A percentile compares a stretch with the other conserved stretches of the same genome.
Evolutionary conservation across 495 filamentous ascomycete genomes (phyloP).

Genomic region (Trichoderma reesei): DNA sequence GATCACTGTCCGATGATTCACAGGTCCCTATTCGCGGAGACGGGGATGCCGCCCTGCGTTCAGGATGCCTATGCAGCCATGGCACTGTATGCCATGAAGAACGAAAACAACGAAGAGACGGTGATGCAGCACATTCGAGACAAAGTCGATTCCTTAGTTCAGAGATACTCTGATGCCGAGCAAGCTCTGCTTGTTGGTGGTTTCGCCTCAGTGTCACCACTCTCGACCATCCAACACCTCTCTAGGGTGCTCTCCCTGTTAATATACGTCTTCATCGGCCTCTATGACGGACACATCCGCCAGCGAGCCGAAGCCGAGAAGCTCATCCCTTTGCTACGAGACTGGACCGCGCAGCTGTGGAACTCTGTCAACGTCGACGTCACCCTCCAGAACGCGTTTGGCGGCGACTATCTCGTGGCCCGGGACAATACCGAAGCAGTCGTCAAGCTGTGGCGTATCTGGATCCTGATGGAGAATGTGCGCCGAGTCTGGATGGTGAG

Average conservation of each 20-base stretch:
- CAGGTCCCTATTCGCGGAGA: constrained; percentile 20
- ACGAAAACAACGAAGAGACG: constrained; percentile 13
- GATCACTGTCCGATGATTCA: constrained; percentile 29
- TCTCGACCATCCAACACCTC: constrained; percentile 22
- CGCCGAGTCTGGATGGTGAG: constrained; percentile 19
- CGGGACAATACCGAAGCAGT: constrained; percentile 18
- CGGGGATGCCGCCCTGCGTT: constrained; percentile 22
- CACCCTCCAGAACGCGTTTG: constrained; percentile 8
- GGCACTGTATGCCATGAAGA: constrained; percentile 12
- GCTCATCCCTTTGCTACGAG: constrained; percentile 10
- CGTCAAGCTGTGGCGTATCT: constrained; percentile 29
- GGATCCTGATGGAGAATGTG: constrained; percentile 38
- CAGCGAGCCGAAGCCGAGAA: constrained; percentile 14
- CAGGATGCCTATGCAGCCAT: constrained; percentile 21
- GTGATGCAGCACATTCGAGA: constrained; percentile 17
- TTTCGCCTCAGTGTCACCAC: not conserved
- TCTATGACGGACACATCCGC: constrained; percentile 20
- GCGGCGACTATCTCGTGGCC: constrained; percentile 15
- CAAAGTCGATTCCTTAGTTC: constrained; percentile 3
- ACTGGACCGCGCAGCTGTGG: constrained; percentile 13
- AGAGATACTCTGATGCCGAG: constrained; percentile 7
- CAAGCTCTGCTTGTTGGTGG: not conserved
- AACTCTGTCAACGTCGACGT: constrained; percentile 18
- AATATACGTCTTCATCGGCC: constrained; percentile 28
- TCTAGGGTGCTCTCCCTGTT: constrained; percentile 28